Percentiles rank a stretch among this genome's conserved stretches.
phyloP scores from a whole-genome alignment of 768 basidiomycete species.

The Cantharellus cinnabarinus region DNA sequence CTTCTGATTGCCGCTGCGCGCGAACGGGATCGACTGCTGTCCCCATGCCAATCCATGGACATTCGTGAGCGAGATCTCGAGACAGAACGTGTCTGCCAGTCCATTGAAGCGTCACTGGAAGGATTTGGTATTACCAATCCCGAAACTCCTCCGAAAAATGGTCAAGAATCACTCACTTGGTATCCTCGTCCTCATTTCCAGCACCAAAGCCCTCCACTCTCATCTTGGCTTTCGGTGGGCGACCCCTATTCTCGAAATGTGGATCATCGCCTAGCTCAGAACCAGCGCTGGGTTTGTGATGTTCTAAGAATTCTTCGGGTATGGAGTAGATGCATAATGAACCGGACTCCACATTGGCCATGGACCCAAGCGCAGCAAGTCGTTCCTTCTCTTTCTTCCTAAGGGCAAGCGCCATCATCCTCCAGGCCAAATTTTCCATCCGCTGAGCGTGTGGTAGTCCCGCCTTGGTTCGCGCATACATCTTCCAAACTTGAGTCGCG shows the following conservation, averaged over 20 bases:
- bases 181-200: slow-evolving; percentile 31
- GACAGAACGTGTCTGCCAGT: slow-evolving; percentile 49
- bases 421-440: slow-evolving; percentile 97
- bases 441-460: slow-evolving; percentile 75
- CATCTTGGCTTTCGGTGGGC: background rate
- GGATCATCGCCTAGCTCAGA: background rate
- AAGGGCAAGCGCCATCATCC: slow-evolving; percentile 92
- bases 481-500: slow-evolving; percentile 92
- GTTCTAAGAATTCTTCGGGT: too few species aligned
- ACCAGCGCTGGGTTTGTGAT: too few species aligned
- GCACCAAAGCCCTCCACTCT: slow-evolving; percentile 9
- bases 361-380: slow-evolving; percentile 7
- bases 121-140: background rate
- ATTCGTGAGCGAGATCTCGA: slow-evolving; percentile 16
- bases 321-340: too few species aligned
- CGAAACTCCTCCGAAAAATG: background rate
- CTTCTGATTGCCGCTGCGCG: slow-evolving; percentile 19
- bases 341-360: background rate
- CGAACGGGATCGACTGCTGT: slow-evolving; percentile 67
- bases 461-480: slow-evolving; percentile 84
- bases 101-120: slow-evolving; percentile 41
- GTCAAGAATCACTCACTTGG: slow-evolving; percentile 35
- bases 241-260: background rate
- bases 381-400: slow-evolving; percentile 65
- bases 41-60: slow-evolving; percentile 19